Conservation (phyloP, 306 rosid species). For the Lithocarpus polystachyus region DNA sequence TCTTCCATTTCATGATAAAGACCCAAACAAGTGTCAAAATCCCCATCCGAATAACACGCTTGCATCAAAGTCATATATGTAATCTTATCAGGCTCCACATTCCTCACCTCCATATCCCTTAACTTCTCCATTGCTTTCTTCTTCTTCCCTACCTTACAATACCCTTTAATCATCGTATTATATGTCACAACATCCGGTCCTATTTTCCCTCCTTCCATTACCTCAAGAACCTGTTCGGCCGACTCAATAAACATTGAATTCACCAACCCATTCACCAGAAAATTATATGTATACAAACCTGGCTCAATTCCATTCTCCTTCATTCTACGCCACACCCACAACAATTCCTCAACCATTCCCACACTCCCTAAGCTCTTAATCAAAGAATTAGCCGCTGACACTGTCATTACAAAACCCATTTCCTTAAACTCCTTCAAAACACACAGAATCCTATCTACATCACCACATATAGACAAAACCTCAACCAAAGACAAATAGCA, state of each 20-base stretch:
- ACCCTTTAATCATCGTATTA: conserved; percentile 80
- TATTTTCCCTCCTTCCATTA: conserved; percentile 56
- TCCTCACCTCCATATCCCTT: conserved; percentile 15
- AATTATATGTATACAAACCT: conserved; percentile 49
- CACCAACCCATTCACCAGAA: conserved; percentile 71
- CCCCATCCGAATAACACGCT: conserved; percentile 58
- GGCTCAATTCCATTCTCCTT: conserved; percentile 63
- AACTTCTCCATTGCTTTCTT: conserved; percentile 53
- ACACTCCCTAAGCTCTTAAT: conserved; percentile 53
- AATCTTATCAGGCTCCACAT: conserved; percentile 66
- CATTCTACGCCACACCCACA: conserved; percentile 85
- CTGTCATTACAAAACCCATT: conserved; percentile 42
- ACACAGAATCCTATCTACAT: conserved; percentile 20
- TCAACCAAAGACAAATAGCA: conserved; percentile 65
- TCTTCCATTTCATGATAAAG: conserved; percentile 87
- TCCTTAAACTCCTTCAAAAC: conserved; percentile 36
- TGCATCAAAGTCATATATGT: conserved; percentile 74
- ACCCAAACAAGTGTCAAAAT: conserved; percentile 62
- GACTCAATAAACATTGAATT: conserved; percentile 58
- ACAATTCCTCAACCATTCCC: conserved; percentile 70
- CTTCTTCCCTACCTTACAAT: conserved; percentile 59
- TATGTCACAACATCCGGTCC: conserved; percentile 65
- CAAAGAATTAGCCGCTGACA: conserved; percentile 51
- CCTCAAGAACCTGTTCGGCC: conserved; percentile 65
- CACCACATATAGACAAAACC: conserved; percentile 30